Evolutionary conservation across 345 rosid genomes (phyloP), one percentile per base, ranked within the genome.

Genomic region (Dovyalis caffra): DNA sequence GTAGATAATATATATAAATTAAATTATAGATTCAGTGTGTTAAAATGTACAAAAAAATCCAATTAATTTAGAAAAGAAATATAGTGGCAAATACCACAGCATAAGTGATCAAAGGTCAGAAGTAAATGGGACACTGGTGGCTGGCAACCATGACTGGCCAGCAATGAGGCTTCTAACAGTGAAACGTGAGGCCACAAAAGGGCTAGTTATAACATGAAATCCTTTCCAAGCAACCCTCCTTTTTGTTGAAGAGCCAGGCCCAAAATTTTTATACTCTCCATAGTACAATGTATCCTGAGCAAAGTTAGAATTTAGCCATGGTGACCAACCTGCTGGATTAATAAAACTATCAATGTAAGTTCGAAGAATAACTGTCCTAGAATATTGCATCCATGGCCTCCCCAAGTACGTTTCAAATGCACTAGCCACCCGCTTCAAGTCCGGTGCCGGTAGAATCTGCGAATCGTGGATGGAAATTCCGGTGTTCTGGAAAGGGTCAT

Each of bases 391-490:
- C 95, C 97, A 92, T 1, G 97, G 97, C 76, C 97, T 32, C 1
- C 97, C 97, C 45, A 92, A 68, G 76, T 87, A 92, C 1, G 97
- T 90, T 23, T 74, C 75, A 74, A 85, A 80, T 0, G 74, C 20
- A 5, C 72, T 6, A 16, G 83, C 81, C 76, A 88, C 88, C 6
- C 92, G 92, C 20, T 71, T 78, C 16, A 92, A 81, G 73, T 89
- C 93, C 4, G 76, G 73, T n/a, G 95, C 90, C 0, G 97, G 87
- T 7, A 90, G 14, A 68, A 92, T 78, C 45, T 78, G 80, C 1
- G 88, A 90, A 69, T 87, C 86, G 40, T 90, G 97, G 84, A 92
- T 89, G 9, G 88, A 77, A 43, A 90, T 92, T 8, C 92, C 97
- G 0, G 97, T 92, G 83, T 87, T 89, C 16, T 92, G 97, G 28